Base-by-base conservation (phyloP, 306 rosid species). In the Casuarina cunninghamiana region DNA sequence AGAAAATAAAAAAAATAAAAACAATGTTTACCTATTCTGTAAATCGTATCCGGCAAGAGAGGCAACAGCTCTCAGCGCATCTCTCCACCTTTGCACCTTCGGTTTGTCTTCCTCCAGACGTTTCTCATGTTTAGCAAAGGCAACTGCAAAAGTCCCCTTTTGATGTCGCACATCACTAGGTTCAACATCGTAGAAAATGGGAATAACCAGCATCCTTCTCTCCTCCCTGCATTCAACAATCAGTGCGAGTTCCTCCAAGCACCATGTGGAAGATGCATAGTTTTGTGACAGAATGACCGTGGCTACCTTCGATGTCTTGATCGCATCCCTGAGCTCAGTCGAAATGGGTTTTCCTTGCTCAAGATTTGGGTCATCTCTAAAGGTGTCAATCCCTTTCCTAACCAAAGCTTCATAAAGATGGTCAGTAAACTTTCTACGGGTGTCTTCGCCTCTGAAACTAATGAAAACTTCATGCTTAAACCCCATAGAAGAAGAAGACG, bases 361-460 rank as follows among this genome's bases (percentile, higher is more conserved):
- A 5, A 70, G 76, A 2, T 70, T 15, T 1, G 0, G 9, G 6
- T 69, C 76, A 1, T 57, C 81, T 26, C 10, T 70, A 48, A 70
- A 78, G 2, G 76, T 78, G 1, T 4, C 3, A 3, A 78, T 37
- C 1, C 71, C 61, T 13, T 75, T 75, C 3, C 12, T 17, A 0
- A 0, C 2, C 48, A 78, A 21, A 19, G 76, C 81, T 0, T 0
- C 0, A 41, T 57, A 48, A 5, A 78, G 76, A 21, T 3, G 35
- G 2, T 35, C 7, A 6, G 71, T 11, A 1, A 78, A 43, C 49
- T 13, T 41, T 63, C 60, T 5, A 61, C 72, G 53, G 16, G 76
- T 78, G 75, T 77, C 75, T 37, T n/a, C 58, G 1, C 71, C 81
- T 45, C 72, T 19, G 39, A 70, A 78, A 50, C 76, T 78, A 4